Evolutionary conservation across 2,329 filamentous ascomycete species (phyloP).

Genomic region (Ascochyta clinopodiicola): DNA sequence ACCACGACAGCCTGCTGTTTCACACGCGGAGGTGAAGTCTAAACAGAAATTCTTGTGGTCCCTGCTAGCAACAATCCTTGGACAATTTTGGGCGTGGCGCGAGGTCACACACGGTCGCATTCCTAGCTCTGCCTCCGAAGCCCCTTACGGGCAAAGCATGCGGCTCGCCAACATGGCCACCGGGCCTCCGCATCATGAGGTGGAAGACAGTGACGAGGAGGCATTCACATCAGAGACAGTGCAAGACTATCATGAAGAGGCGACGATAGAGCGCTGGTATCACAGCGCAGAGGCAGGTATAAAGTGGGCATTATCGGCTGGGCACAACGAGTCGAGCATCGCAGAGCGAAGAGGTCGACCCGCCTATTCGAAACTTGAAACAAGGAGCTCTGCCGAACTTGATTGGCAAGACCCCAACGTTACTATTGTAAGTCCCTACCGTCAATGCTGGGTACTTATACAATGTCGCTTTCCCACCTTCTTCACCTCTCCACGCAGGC

Average conservation of each 20-base stretch:
- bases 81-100: conserved; percentile 31
- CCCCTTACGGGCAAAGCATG: conserved; percentile 28
- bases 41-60: conserved; percentile 29
- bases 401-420: conserved; percentile 34
- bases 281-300: conserved; percentile 32
- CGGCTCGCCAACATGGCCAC: conserved; percentile 33
- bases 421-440: conserved; percentile 39
- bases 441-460: conserved; percentile 40
- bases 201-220: conserved; percentile 36
- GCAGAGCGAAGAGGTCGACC: conserved; percentile 38
- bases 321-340: conserved; percentile 27
- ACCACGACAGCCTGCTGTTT: conserved; percentile 40
- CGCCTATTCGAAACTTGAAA: conserved; percentile 46
- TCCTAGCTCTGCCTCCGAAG: conserved; percentile 30
- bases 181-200: conserved; percentile 31
- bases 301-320: conserved; percentile 38
- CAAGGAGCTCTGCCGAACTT: conserved; percentile 38
- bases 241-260: conserved; percentile 27
- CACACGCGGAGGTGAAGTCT: conserved; percentile 33
- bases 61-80: conserved; percentile 32
- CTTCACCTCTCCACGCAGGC: conserved; percentile 40
- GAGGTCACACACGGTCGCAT: conserved; percentile 37
- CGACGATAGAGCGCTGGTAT: conserved; percentile 30
- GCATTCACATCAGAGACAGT: conserved; percentile 23
- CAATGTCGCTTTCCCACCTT: conserved; percentile 30